Conservation (phyloP, 805 yeast genomes). For the Peterozyma xylosa region DNA sequence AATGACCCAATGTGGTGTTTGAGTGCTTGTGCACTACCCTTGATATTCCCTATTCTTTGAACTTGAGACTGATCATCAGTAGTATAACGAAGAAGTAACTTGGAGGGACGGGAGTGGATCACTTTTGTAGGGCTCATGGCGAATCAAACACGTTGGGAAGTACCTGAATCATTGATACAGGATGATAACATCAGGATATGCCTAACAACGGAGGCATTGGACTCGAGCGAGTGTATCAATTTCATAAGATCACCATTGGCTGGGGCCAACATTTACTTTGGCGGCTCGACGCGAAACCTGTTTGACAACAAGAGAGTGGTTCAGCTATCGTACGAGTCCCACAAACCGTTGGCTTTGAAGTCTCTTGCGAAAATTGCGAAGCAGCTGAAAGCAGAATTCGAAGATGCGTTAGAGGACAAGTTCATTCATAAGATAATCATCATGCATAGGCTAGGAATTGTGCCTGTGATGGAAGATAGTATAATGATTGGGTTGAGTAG, state of each 20-base stretch:
- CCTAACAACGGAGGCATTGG: constrained; percentile 16
- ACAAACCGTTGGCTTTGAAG: constrained; percentile 29
- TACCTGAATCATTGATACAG: not conserved
- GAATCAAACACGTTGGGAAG: not conserved
- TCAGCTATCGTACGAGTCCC: constrained; percentile 38
- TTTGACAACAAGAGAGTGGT: constrained; percentile 32
- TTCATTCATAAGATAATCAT: constrained; percentile 28
- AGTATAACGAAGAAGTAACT: too few relatives aligned
- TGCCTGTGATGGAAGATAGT: constrained; percentile 40
- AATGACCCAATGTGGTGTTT: too few relatives aligned
- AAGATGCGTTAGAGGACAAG: constrained; percentile 11
- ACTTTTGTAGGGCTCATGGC: too few relatives aligned
- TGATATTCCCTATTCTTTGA: too few relatives aligned
- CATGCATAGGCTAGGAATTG: constrained; percentile 38
- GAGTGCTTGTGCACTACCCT: too few relatives aligned
- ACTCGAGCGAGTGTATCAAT: constrained; percentile 16
- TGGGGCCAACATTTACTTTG: constrained; percentile 43
- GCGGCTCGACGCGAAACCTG: constrained; percentile 41
- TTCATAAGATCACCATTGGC: constrained; percentile 35
- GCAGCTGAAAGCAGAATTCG: constrained; percentile 21
- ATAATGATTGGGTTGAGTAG: constrained; percentile 35
- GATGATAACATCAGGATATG: constrained; percentile 12
- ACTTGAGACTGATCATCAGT: too few relatives aligned
- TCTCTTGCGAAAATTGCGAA: constrained; percentile 27
- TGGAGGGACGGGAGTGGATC: too few relatives aligned